These are phyloP conservation scores for Sugiyamaella japonica DNA, from an alignment of 1,139 yeast genomes.

Conservation along the genomic window DNA sequence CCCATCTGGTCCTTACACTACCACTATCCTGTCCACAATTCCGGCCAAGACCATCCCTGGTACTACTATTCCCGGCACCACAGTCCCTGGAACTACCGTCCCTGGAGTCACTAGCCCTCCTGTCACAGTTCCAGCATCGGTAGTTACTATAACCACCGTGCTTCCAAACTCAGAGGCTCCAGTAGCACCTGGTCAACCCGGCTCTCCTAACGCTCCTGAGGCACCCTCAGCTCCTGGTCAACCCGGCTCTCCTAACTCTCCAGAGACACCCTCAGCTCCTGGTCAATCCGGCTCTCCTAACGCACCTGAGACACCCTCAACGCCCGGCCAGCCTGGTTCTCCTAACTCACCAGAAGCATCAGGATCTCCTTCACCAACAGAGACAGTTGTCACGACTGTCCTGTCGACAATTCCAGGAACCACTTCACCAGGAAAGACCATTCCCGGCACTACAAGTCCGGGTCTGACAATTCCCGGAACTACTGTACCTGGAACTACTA, in stretches of 20 bases:
- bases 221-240: slow-evolving; percentile 10
- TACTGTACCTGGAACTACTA: slow-evolving; percentile 18
- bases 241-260: not conserved
- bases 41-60: slow-evolving; percentile 28
- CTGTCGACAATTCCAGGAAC: slow-evolving; percentile 20
- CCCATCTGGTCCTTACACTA: slow-evolving; percentile 14
- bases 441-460: slow-evolving; percentile 27
- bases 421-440: slow-evolving; percentile 21
- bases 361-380: slow-evolving; percentile 13
- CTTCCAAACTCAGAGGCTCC: not conserved
- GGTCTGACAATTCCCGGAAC: slow-evolving; percentile 28
- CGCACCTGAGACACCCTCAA: slow-evolving; percentile 1
- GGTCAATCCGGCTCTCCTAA: not conserved
- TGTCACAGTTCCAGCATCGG: slow-evolving; percentile 7
- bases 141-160: slow-evolving; percentile 17
- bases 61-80: slow-evolving; percentile 28
- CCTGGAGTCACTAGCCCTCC: slow-evolving; percentile 24
- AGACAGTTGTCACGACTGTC: slow-evolving; percentile 2
- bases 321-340: not conserved
- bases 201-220: slow-evolving; percentile 16
- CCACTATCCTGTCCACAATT: slow-evolving; percentile 20
- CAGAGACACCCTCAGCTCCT: not conserved
- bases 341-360: not conserved
- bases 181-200: slow-evolving; percentile 6
- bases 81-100: slow-evolving; percentile 14